Percentiles rank a stretch among this genome's conserved stretches.
Evolutionary conservation across 345 rosid genomes (phyloP).

Genomic region (Ceriops zippeliana): DNA sequence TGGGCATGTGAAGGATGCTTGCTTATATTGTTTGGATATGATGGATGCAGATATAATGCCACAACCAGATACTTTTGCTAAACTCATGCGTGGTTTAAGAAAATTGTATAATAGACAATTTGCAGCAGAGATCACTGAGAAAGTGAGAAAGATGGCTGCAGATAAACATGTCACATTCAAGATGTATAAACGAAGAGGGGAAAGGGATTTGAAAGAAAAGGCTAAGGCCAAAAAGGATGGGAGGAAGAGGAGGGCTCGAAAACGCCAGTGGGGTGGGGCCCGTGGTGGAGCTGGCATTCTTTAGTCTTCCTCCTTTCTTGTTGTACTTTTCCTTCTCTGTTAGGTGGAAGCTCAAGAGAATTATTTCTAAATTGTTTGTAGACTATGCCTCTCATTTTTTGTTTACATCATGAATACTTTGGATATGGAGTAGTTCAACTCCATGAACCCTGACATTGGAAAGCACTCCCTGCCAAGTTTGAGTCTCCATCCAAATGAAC

Average conservation of each 20-base stretch:
- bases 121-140: slow-evolving; percentile 87
- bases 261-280: slow-evolving; percentile 14
- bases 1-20: slow-evolving; percentile 83
- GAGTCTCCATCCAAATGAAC: too few relatives aligned
- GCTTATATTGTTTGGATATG: slow-evolving; percentile 86
- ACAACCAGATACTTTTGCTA: slow-evolving; percentile 78
- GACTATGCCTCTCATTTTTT: too few relatives aligned
- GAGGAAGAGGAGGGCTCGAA: slow-evolving; percentile 54
- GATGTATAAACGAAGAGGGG: slow-evolving; percentile 91
- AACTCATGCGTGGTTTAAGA: slow-evolving; percentile 75
- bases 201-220: slow-evolving; percentile 64
- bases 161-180: slow-evolving; percentile 76
- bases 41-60: slow-evolving; percentile 84
- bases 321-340: too few relatives aligned
- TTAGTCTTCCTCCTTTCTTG: not conserved
- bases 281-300: slow-evolving; percentile 10
- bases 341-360: too few relatives aligned
- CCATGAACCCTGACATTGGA: too few relatives aligned
- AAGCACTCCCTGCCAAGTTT: too few relatives aligned
- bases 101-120: slow-evolving; percentile 69
- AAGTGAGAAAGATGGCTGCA: slow-evolving; percentile 84
- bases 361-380: too few relatives aligned
- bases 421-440: too few relatives aligned
- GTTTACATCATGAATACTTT: too few relatives aligned
- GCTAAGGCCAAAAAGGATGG: slow-evolving; percentile 44